A percentile compares a stretch with the other conserved stretches of the same genome.
Evolutionary conservation across 306 rosid species (phyloP).

Genomic region (Cicer arietinum): DNA sequence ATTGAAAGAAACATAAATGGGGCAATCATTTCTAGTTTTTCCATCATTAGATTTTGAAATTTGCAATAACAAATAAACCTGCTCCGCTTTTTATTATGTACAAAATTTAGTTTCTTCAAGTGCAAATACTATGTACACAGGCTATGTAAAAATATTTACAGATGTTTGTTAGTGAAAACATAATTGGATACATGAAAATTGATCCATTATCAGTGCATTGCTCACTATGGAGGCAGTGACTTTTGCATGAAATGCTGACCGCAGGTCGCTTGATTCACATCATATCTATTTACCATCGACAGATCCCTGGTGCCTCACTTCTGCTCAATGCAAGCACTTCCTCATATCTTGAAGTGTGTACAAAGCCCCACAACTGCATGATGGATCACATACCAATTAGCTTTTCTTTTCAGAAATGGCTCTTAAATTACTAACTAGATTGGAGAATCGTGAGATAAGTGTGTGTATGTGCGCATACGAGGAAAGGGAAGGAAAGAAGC

Average conservation of each 20-base stretch:
- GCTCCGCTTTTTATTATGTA: neutral
- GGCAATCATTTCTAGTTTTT: neutral
- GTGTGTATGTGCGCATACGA: neutral
- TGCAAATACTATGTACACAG: slow-evolving; percentile 29
- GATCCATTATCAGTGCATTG: slow-evolving; percentile 17
- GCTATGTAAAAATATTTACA: slow-evolving; percentile 44
- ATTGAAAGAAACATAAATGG: neutral
- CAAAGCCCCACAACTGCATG: slow-evolving; percentile 94
- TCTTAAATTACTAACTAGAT: neutral
- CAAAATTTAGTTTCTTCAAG: neutral
- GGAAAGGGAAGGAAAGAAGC: neutral
- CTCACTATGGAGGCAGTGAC: slow-evolving; percentile 13
- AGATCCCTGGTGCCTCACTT: slow-evolving; percentile 79
- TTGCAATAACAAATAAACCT: neutral
- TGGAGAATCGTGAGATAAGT: neutral
- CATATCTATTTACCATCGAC: slow-evolving; percentile 63
- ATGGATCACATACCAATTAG: slow-evolving; percentile 34
- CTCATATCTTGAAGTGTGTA: slow-evolving; percentile 73
- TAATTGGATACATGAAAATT: slow-evolving; percentile 23
- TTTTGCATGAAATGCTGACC: slow-evolving; percentile 5
- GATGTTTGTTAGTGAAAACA: slow-evolving; percentile 8
- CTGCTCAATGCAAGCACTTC: slow-evolving; percentile 80
- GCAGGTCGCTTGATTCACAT: slow-evolving; percentile 2
- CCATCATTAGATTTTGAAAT: neutral
- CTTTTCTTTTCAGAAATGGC: neutral